Percentiles rank a stretch among this genome's conserved stretches.
phyloP scores from a whole-genome alignment of 495 filamentous ascomycete species.

The Geopyxis carbonaria region DNA sequence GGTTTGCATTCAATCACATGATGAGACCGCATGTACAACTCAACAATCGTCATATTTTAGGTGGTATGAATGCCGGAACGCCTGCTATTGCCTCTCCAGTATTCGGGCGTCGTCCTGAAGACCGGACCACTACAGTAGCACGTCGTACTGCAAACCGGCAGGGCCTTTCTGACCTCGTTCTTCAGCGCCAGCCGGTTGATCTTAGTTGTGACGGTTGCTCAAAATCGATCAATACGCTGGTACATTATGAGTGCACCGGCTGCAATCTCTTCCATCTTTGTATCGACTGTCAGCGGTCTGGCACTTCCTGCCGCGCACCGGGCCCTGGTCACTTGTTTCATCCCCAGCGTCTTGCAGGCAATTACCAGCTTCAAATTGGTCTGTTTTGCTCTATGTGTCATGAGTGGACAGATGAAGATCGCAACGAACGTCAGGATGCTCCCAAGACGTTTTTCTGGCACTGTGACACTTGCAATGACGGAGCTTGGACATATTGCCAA shows the following conservation, averaged over 20 bases:
- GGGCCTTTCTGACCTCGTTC: too few relatives aligned
- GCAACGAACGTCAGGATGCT: neutral
- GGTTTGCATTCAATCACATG: too few relatives aligned
- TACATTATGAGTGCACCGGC: constrained; percentile 4
- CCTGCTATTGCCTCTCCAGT: too few relatives aligned
- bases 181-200: too few relatives aligned
- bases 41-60: too few relatives aligned
- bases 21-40: too few relatives aligned
- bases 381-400: constrained; percentile 18
- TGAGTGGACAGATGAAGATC: constrained; percentile 11
- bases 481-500: constrained; percentile 10
- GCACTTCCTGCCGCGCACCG: neutral
- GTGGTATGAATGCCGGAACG: too few relatives aligned
- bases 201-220: constrained; percentile 1
- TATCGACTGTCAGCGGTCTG: neutral
- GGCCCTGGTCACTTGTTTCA: neutral
- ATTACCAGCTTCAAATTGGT: constrained; percentile 6
- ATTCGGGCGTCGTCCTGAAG: too few relatives aligned
- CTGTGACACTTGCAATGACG: constrained; percentile 10
- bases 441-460: constrained; percentile 14
- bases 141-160: too few relatives aligned
- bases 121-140: too few relatives aligned
- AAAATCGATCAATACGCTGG: neutral
- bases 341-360: too few relatives aligned
- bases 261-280: constrained; percentile 4